Percentiles rank a stretch among this genome's conserved stretches.
phyloP scores from a whole-genome alignment of 345 rosid species.

The Hypericum androsaemum region DNA sequence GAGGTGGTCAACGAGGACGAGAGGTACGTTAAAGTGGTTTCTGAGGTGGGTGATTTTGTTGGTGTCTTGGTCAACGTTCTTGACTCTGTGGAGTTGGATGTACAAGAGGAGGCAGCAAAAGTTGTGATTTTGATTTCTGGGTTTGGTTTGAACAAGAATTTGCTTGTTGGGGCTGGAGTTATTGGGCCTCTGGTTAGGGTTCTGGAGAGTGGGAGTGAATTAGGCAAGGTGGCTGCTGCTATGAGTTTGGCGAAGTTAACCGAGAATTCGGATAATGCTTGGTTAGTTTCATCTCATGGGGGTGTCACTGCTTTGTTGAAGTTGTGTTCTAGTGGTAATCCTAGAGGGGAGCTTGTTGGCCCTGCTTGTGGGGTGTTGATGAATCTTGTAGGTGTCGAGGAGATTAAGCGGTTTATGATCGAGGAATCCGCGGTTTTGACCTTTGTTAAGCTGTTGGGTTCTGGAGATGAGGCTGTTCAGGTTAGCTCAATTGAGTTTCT shows the following conservation, averaged over 20 bases:
- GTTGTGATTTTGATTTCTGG: slow-evolving; percentile 47
- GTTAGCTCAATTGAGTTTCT: slow-evolving; percentile 59
- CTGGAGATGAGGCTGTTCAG: slow-evolving; percentile 63
- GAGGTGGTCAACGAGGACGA: slow-evolving; percentile 55
- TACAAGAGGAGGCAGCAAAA: slow-evolving; percentile 59
- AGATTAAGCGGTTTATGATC: slow-evolving; percentile 69
- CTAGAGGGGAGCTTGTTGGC: slow-evolving; percentile 36
- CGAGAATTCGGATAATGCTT: slow-evolving; percentile 74
- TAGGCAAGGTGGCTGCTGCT: slow-evolving; percentile 46
- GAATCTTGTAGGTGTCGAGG: slow-evolving; percentile 74
- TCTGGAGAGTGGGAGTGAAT: slow-evolving; percentile 46
- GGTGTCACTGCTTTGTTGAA: slow-evolving; percentile 74
- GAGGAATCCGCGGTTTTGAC: slow-evolving; percentile 61
- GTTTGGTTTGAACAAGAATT: slow-evolving; percentile 38
- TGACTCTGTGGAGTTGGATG: slow-evolving; percentile 35
- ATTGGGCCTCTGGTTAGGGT: slow-evolving; percentile 63
- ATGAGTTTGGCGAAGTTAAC: slow-evolving; percentile 61
- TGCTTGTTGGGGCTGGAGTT: slow-evolving; percentile 52
- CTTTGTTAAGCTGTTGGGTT: slow-evolving; percentile 56
- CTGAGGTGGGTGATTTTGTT: slow-evolving; percentile 47
- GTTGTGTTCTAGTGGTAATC: slow-evolving; percentile 39
- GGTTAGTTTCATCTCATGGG: slow-evolving; percentile 95
- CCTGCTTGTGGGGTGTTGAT: slow-evolving; percentile 63
- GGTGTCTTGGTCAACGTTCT: slow-evolving; percentile 47
- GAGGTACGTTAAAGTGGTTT: slow-evolving; percentile 41